Base-by-base conservation (phyloP, 495 filamentous ascomycete genomes). In the Hypoxylon lienhwacheense region DNA sequence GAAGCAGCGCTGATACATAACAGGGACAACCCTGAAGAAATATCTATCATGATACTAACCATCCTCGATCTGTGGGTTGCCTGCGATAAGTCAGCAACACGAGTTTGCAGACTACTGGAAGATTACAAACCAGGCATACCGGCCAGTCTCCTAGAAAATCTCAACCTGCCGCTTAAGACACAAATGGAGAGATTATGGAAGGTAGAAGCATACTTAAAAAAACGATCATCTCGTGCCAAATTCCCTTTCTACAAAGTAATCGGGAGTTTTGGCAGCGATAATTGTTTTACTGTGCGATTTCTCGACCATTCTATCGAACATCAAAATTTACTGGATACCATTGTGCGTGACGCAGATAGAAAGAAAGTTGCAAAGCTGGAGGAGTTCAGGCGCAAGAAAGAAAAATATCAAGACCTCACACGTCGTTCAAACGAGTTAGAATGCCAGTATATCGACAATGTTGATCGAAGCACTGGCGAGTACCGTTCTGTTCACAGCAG, bases 61-160 rank as follows among this genome's bases (percentile, higher is more conserved):
- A 63, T 80, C 3, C 63, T 86, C 46, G 83, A 88, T 19, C 52
- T 88, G 0, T 89, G 85, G 85, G 60, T 85, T 26, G 81, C 81
- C 12, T 68, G 72, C 35, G 85, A 89, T 54, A 78, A 70, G 42
- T 67, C 70, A 7, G 78, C 80, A 0, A 69, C 73, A 7, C 15
- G 46, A 1, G 44, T 59, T 0, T 69, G 72, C 42, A 48, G 62
- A 1, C 40, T 85, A 4, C 56, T 89, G 0, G 34, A 22, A 0
- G 64, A 84, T 0, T 88, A 85, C 56, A 64, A 77, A 10, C 69
- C 78, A 0, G 75, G 69, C 1, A 66, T 88, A 28, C 70, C 73
- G 0, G 10, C 43, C 0, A 50, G 35, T 4, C n/a, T 77, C 1
- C 69, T 87, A 4, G 25, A 79, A 7, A 64, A 69, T 0, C 63